Percentiles rank a stretch among this genome's conserved stretches.
Conservation (phyloP, 2,329 filamentous ascomycete genomes). For the Teratosphaeria pseudoeucalypti region DNA sequence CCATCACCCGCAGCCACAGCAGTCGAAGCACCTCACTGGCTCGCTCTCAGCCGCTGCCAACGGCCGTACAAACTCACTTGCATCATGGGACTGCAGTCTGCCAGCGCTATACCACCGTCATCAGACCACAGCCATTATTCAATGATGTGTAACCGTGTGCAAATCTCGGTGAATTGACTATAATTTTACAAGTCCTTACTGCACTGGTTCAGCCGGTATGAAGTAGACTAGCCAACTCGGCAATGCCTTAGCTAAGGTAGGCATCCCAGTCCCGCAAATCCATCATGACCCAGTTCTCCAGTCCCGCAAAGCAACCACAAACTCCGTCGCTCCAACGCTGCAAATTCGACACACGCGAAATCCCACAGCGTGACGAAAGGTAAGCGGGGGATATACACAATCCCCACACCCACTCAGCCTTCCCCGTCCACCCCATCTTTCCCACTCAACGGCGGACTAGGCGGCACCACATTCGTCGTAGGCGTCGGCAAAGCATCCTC, state of each 20-base stretch:
- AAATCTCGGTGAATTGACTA: too few species aligned
- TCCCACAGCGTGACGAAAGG: too few species aligned
- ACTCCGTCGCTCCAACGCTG: slow-evolving; percentile 1
- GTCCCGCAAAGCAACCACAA: background rate
- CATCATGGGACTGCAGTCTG: background rate
- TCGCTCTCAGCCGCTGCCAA: background rate
- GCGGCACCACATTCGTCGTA: slow-evolving; percentile 21
- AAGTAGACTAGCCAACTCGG: background rate
- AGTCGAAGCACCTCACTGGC: background rate
- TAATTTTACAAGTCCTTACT: too few species aligned
- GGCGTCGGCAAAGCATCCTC: slow-evolving; percentile 8
- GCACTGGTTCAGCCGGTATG: background rate
- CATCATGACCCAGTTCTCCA: background rate
- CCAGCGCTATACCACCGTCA: background rate
- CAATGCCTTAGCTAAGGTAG: background rate
- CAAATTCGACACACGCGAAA: background rate
- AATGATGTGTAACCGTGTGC: too few species aligned
- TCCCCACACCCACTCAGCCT: background rate
- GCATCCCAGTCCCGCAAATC: background rate
- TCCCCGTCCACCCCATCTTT: background rate
- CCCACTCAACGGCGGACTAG: slow-evolving; percentile 17
- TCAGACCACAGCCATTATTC: too few species aligned
- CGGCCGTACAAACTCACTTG: background rate
- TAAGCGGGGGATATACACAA: background rate
- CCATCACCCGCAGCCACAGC: too few species aligned